These are phyloP conservation scores for Metschnikowia picachoensis DNA, from an alignment of 805 yeast species.

Conservation along the genomic window DNA sequence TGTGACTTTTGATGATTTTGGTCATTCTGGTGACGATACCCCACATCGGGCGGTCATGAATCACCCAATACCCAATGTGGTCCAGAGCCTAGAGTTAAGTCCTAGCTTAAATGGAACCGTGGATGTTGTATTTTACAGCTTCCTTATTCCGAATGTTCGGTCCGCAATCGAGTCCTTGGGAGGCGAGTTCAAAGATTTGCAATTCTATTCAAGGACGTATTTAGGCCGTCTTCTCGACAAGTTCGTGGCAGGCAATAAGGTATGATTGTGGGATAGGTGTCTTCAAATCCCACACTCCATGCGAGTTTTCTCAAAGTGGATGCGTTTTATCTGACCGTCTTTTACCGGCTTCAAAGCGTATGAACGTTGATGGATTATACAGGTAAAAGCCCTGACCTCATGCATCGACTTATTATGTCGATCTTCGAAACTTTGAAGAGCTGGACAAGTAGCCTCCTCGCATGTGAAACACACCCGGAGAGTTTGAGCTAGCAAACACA, in stretches of 20 bases:
- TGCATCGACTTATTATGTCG: no score
- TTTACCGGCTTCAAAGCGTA: no score
- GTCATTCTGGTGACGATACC: slow-evolving; percentile 81
- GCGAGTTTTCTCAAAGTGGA: no score
- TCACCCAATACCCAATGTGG: slow-evolving; percentile 74
- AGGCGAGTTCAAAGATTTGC: slow-evolving; percentile 16
- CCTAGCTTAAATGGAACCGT: slow-evolving; percentile 33
- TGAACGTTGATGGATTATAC: no score
- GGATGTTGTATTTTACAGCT: slow-evolving; percentile 77
- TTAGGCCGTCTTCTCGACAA: slow-evolving; percentile 34
- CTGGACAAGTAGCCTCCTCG: no score
- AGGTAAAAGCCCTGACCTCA: no score
- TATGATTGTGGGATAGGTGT: neutral
- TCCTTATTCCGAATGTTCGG: slow-evolving; percentile 44
- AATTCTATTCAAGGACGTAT: slow-evolving; percentile 29
- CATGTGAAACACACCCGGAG: no score
- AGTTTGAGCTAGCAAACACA: no score
- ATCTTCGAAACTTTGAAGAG: no score
- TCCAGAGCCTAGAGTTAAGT: slow-evolving; percentile 46
- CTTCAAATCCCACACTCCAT: no score
- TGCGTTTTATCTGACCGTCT: no score
- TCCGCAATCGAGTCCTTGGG: slow-evolving; percentile 31
- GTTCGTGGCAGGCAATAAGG: slow-evolving; percentile 19
- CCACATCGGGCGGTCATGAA: slow-evolving; percentile 57
- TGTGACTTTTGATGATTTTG: slow-evolving; percentile 80